Conservation (phyloP, 164 flowering plant species). For the Stephania cephalantha region DNA sequence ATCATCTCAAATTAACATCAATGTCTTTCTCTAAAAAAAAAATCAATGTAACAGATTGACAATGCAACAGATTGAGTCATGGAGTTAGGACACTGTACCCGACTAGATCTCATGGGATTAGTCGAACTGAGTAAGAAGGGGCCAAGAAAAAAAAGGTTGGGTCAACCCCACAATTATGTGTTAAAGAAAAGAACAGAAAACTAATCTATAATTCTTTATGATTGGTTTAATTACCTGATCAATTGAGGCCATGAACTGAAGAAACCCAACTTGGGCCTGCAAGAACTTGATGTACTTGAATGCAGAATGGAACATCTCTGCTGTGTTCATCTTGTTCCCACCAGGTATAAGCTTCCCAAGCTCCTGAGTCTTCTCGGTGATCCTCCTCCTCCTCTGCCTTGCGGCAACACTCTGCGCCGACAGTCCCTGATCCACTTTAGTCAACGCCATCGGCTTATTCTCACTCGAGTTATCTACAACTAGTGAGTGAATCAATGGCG, state of each 20-base stretch:
- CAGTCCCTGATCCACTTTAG: constrained; percentile 6
- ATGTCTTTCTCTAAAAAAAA: too few species aligned
- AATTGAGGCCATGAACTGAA: constrained; percentile 29
- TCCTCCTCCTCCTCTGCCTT: constrained; percentile 76
- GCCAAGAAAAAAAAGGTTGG: not conserved
- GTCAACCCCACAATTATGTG: too few species aligned
- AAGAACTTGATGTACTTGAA: constrained; percentile 61
- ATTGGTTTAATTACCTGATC: not conserved
- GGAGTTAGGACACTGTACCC: not conserved
- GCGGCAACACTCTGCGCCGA: constrained; percentile 79
- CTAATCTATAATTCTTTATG: too few species aligned
- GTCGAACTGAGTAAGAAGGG: not conserved
- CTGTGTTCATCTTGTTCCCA: constrained; percentile 73
- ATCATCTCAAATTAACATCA: not conserved
- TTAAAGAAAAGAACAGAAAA: too few species aligned
- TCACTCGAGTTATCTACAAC: too few species aligned
- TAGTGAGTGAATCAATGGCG: too few species aligned
- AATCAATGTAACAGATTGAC: too few species aligned
- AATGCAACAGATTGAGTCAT: too few species aligned
- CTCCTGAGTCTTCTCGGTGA: constrained; percentile 78
- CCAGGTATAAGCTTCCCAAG: constrained; percentile 85
- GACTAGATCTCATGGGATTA: constrained; percentile 26
- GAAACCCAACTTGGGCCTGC: constrained; percentile 65
- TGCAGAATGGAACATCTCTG: constrained; percentile 84
- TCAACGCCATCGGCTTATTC: not conserved